Base-by-base conservation (phyloP, 176 grass and related monocot species). In the Areca catechu region DNA sequence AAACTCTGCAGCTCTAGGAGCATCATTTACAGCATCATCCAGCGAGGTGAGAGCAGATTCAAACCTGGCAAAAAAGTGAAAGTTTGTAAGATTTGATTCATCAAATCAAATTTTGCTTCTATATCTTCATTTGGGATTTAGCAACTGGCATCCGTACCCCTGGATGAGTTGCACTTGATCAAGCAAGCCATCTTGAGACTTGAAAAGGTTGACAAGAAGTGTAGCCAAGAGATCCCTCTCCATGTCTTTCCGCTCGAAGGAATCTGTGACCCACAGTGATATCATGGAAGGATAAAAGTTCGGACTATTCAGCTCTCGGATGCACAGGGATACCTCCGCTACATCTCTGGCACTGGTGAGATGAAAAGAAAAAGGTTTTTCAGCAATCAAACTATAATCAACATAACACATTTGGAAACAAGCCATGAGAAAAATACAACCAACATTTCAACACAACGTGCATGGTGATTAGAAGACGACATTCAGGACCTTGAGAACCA, bases 1-100 rank as follows among this genome's bases (percentile, higher is more conserved):
- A 85, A 89, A 99, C 25, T 99, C 94, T 15, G 73, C 48, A 18
- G 94, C 94, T 58, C 75, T 85, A 50, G 94, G 94, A 70, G 94
- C 89, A 79, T 99, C 94, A 73, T 80, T 92, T 62, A 99, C 70
- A 63, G 84, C 61, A 76, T 99, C 94, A 76, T 93, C 94, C 74
- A 99, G 75, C 63, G 84, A 75, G 59, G 56, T 61, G 60, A 99
- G 78, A 56, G 86, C 88, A 19, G 17, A 59, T 54, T 71, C 65
- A 63, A 99, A 69, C 37, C 94, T 99, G 85, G 53, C 19, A 54
- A 22, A 43, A 43, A 14, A 12, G 7, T 9, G 10, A 43, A 5
- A 43, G 34, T 43, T 12, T 43, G 34, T 43, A 43, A 12, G 34
- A 43, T 43, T 43, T 43, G 1, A 43, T 43, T 43, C 34, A 43